These are phyloP conservation scores for Erodium maritimum DNA, from an alignment of 345 rosid genomes.

Conservation along the genomic window DNA sequence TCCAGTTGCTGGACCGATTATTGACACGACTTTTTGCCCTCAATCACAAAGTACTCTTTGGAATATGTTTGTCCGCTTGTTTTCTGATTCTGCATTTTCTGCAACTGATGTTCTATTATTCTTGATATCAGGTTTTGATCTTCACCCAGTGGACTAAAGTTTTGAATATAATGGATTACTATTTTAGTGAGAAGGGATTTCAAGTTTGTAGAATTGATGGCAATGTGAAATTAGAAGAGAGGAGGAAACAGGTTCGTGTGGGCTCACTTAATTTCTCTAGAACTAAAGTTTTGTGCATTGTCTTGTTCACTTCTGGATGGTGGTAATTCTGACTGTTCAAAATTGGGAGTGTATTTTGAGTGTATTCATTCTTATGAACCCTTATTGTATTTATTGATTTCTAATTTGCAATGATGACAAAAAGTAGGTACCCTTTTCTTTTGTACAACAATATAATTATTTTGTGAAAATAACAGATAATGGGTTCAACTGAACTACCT, in stretches of 20 bases:
- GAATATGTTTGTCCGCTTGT: constrained; percentile 1
- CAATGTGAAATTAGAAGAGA: constrained; percentile 53
- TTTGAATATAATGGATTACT: constrained; percentile 87
- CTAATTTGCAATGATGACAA: too few relatives aligned
- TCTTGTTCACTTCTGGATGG: too few relatives aligned
- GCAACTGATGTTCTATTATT: constrained; percentile 12
- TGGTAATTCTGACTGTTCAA: too few relatives aligned
- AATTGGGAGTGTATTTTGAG: too few relatives aligned
- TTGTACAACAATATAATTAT: too few relatives aligned
- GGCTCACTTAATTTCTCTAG: too few relatives aligned
- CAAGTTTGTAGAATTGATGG: constrained; percentile 93
- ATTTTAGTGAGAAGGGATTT: constrained; percentile 81
- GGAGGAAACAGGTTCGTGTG: constrained; percentile 63
- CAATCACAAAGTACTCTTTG: constrained; percentile 61
- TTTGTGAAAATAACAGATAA: too few relatives aligned
- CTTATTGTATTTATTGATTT: too few relatives aligned
- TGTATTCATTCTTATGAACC: too few relatives aligned
- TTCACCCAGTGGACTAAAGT: constrained; percentile 90
- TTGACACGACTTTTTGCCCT: constrained; percentile 49
- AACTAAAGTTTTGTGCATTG: too few relatives aligned
- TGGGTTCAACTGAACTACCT: too few relatives aligned
- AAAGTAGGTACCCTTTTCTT: too few relatives aligned
- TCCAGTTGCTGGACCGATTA: constrained; percentile 64
- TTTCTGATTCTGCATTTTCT: constrained; percentile 7
- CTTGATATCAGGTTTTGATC: constrained; percentile 54